These are phyloP conservation scores for Asclepias syriaca DNA, from an alignment of 257 asterid species.

Conservation along the genomic window DNA sequence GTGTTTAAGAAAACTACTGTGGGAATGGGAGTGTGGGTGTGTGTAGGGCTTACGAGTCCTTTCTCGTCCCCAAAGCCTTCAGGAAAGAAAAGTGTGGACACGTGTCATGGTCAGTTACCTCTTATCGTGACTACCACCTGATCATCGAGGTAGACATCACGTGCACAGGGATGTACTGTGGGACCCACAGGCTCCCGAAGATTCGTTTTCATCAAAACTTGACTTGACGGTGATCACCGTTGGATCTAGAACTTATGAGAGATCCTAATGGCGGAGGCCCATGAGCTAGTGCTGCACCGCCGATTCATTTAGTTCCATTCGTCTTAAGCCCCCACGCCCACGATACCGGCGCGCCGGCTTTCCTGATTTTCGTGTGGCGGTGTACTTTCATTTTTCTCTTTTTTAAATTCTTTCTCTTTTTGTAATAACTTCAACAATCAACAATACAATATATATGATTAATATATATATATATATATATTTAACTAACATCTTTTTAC, in stretches of 20 bases:
- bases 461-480: no score
- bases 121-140: conserved; percentile 19
- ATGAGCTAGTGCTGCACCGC: conserved; percentile 25
- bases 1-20: not conserved
- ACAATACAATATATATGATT: no score
- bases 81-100: conserved; percentile 11
- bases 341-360: conserved; percentile 4
- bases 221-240: conserved; percentile 32
- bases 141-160: conserved; percentile 3
- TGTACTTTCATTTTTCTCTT: not conserved
- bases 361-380: not conserved
- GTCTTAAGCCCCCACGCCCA: not conserved
- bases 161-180: not conserved
- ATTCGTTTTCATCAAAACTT: conserved; percentile 24
- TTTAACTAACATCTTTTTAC: no score
- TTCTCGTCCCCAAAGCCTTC: not conserved
- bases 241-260: conserved; percentile 35
- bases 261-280: conserved; percentile 5
- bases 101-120: conserved; percentile 20
- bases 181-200: conserved; percentile 33
- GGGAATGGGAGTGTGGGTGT: no score
- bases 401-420: no score
- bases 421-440: no score
- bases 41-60: not conserved
- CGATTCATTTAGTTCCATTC: conserved; percentile 15